Evolutionary conservation across 2,329 filamentous ascomycete species (phyloP), one percentile per base, ranked within the genome.

Genomic region (Colletotrichum musicola): DNA sequence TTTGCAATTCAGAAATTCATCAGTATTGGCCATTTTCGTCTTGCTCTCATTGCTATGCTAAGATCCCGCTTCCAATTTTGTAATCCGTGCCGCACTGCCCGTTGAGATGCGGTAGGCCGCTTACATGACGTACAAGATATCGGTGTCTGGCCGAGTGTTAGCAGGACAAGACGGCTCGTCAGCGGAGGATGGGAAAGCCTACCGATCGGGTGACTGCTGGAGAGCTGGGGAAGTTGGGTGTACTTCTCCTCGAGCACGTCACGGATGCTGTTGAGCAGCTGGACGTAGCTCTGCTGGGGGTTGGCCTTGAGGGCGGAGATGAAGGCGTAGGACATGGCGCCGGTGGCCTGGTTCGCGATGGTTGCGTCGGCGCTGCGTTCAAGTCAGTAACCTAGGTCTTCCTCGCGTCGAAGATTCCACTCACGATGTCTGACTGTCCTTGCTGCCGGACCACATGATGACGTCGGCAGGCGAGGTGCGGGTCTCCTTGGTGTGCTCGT

Each of bases 281-380:
- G 91, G 58, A 98, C 93, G 77, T 99, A 99, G 82, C 92, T 97
- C 84, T 98, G 96, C 78, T 97, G 92, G 1, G 94, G 94, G 77
- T 97, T 97, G 84, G 95, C 94, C 85, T 93, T 95, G 76, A 98
- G 87, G 20, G 95, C 92, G 1, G 88, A 90, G 79, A 99, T 96
- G 80, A 99, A 99, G 2, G 96, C 96, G 90, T 93, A 98, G 4
- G 94, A 97, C 96, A 99, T 98, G 80, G 96, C 96, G 63, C 96
- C 96, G 0, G 96, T 99, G 40, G 96, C 95, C 82, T 98, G 88
- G 64, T 93, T 90, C 50, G 87, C 89, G 73, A 98, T 98, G 30
- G 90, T 93, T 13, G 96, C 95, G 79, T 99, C 96, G 81, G 94
- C 93, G 68, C 94, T 97, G 73, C 16, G 14, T n/a, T n/a, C 40